Evolutionary conservation across 805 yeast genomes (phyloP).

Genomic region (Nakazawaea holstii): DNA sequence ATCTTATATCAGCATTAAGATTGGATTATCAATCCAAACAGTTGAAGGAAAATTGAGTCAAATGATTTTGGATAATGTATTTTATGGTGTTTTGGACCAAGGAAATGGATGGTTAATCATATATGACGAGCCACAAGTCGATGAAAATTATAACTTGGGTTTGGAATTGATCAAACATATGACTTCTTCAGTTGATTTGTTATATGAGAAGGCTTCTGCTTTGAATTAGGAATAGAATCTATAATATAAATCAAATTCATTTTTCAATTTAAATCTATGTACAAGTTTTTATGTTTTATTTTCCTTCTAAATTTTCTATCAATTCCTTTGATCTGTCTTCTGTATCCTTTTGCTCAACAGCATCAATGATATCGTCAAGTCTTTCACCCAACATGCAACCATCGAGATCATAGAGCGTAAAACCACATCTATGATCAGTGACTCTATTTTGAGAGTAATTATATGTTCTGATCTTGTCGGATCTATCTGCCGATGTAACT

Average conservation of each 20-base stretch:
- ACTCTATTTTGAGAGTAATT: constrained; percentile 89
- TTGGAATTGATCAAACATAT: constrained; percentile 82
- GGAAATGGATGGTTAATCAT: constrained; percentile 97
- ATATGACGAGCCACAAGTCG: constrained; percentile 83
- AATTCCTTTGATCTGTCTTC: constrained; percentile 37
- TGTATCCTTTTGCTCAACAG: constrained; percentile 41
- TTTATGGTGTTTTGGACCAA: constrained; percentile 94
- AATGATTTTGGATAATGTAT: constrained; percentile 94
- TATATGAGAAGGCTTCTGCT: constrained; percentile 89
- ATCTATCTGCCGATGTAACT: constrained; percentile 82
- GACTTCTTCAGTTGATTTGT: constrained; percentile 81
- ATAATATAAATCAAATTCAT: no score
- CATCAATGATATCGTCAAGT: constrained; percentile 51
- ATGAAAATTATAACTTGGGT: constrained; percentile 83
- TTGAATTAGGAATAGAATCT: constrained; percentile 41
- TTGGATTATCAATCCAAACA: constrained; percentile 81
- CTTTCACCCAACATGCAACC: constrained; percentile 59
- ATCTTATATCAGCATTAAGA: constrained; percentile 77
- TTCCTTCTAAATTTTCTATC: constrained; percentile 18
- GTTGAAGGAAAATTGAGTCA: constrained; percentile 93
- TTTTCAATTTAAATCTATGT: not conserved
- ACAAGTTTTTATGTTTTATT: not conserved
- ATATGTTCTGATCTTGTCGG: constrained; percentile 91
- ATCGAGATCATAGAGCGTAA: constrained; percentile 67
- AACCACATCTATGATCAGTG: constrained; percentile 90